These are phyloP conservation scores for Aegilops bicornis DNA, from an alignment of 176 grass and related monocot genomes.

Conservation along the genomic window DNA sequence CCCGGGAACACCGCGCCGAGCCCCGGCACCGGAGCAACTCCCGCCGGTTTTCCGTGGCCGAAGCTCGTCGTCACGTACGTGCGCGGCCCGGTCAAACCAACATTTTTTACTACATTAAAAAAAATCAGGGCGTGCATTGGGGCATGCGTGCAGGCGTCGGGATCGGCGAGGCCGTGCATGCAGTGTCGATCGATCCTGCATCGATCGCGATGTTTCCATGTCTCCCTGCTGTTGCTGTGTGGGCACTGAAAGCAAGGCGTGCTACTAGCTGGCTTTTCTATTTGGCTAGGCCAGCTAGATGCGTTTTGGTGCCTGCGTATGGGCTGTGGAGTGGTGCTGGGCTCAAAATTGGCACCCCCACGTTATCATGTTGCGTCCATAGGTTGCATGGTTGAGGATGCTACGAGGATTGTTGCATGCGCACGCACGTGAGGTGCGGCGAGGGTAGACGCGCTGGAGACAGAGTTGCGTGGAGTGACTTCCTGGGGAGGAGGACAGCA, in stretches of 20 bases:
- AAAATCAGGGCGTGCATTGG: not conserved
- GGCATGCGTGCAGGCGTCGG: slow-evolving; percentile 2
- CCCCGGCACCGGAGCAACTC: slow-evolving; percentile 25
- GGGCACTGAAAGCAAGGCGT: slow-evolving; percentile 35
- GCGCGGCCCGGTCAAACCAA: slow-evolving; percentile 25
- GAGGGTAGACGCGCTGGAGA: no score
- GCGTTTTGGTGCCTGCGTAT: not conserved
- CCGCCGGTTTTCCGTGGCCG: slow-evolving; percentile 48
- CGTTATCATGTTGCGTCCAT: not conserved
- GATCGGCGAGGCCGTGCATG: not conserved
- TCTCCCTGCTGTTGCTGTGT: not conserved
- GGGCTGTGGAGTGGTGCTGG: not conserved
- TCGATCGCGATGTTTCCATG: not conserved
- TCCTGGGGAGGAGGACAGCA: no score
- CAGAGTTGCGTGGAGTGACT: no score
- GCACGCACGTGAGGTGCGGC: no score
- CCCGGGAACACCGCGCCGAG: slow-evolving; percentile 3
- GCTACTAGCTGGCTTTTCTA: not conserved
- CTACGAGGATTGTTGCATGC: no score
- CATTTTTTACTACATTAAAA: not conserved
- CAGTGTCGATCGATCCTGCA: not conserved
- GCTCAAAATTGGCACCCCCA: not conserved
- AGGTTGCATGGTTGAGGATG: not conserved
- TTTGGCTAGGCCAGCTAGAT: not conserved
- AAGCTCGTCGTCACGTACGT: slow-evolving; percentile 19